Percentiles rank a stretch among this genome's conserved stretches.
Conservation (phyloP, 495 filamentous ascomycete species). For the Sabuloglossum arenarium region DNA sequence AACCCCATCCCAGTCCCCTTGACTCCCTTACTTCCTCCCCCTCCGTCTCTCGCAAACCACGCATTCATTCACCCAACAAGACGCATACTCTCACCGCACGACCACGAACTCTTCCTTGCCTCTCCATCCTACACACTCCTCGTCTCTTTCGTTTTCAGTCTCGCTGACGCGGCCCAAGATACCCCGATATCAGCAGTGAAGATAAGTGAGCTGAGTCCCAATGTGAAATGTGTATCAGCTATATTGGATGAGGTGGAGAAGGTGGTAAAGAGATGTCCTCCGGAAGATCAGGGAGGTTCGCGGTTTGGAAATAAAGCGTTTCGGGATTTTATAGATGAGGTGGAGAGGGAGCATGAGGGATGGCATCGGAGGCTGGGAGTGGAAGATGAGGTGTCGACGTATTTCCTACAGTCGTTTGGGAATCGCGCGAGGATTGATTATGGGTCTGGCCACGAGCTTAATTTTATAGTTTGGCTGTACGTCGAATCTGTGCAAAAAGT, state of each 20-base stretch:
- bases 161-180: conserved; percentile 66
- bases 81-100: conserved; percentile 56
- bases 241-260: conserved; percentile 47
- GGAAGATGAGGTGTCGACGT: conserved; percentile 45
- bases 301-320: conserved; percentile 91
- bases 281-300: conserved; percentile 66
- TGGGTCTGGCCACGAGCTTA: conserved; percentile 89
- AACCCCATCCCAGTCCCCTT: conserved; percentile 45
- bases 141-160: conserved; percentile 61
- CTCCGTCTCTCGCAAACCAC: conserved; percentile 39
- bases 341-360: conserved; percentile 26
- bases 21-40: conserved; percentile 49
- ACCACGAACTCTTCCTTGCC: conserved; percentile 62
- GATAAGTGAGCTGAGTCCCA: conserved; percentile 5
- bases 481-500: neutral
- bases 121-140: conserved; percentile 65
- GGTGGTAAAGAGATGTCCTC: conserved; percentile 43
- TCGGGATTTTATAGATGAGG: conserved; percentile 57
- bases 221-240: conserved; percentile 39
- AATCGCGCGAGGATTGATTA: conserved; percentile 86
- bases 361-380: conserved; percentile 30
- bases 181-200: conserved; percentile 42
- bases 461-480: conserved; percentile 75
- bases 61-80: conserved; percentile 44
- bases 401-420: conserved; percentile 67